A percentile compares a stretch with the other conserved stretches of the same genome.
Conservation (phyloP, 129 eudicot genomes). For the Heracleum sosnowskyi region DNA sequence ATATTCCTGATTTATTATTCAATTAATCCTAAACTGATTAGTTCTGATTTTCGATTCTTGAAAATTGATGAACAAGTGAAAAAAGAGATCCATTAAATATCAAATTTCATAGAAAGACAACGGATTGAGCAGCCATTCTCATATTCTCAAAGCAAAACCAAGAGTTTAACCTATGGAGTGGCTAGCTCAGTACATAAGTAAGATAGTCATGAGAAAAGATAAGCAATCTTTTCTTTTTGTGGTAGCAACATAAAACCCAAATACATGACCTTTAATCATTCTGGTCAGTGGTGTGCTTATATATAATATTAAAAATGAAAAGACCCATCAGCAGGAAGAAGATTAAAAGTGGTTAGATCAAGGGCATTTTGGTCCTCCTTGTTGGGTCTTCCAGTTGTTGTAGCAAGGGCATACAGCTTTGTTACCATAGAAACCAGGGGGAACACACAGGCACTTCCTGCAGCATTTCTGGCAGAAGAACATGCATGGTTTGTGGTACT, state of each 20-base stretch:
- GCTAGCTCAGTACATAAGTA: conserved; percentile 2
- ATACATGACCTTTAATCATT: neutral
- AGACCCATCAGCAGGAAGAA: neutral
- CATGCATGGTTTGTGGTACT: conserved; percentile 87
- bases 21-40: too few relatives aligned
- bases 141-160: conserved; percentile 1
- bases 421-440: conserved; percentile 77
- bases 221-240: neutral
- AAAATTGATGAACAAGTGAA: too few relatives aligned
- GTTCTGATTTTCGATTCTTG: too few relatives aligned
- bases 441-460: conserved; percentile 71
- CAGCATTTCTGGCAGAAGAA: conserved; percentile 82
- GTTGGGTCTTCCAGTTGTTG: conserved; percentile 92
- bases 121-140: conserved; percentile 2
- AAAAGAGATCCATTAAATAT: neutral
- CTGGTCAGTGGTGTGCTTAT: neutral
- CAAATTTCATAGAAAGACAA: neutral
- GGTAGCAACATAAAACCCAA: neutral
- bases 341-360: conserved; percentile 6
- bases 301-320: neutral
- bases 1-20: too few relatives aligned
- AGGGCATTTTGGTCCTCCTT: conserved; percentile 91
- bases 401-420: conserved; percentile 86
- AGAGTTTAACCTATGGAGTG: conserved; percentile 2
- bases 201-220: neutral